phyloP scores from a whole-genome alignment of 139 green algal species.

The Dunaliella sp. region DNA sequence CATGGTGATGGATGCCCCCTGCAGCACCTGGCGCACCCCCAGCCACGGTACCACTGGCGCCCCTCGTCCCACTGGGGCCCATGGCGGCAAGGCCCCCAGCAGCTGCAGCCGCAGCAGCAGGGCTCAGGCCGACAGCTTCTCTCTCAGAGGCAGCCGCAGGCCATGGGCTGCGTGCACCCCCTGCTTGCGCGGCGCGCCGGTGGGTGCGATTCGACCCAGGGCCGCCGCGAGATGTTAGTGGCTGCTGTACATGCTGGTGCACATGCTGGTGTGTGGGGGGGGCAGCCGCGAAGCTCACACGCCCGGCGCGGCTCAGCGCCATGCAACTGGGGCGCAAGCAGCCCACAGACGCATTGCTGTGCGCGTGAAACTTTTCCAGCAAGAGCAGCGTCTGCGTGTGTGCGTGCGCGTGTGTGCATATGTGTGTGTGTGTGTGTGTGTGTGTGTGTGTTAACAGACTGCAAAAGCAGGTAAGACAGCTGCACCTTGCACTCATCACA shows the following conservation, averaged over 20 bases:
- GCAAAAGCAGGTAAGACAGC: no score
- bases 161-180: neutral
- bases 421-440: neutral
- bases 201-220: neutral
- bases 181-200: neutral
- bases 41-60: no score
- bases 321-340: constrained; percentile 23
- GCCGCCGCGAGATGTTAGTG: no score
- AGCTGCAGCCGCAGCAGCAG: no score
- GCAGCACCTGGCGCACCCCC: no score
- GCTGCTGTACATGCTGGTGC: neutral
- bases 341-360: neutral
- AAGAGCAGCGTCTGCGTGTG: constrained; percentile 4
- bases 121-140: no score
- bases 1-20: no score
- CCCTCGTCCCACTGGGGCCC: no score
- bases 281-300: constrained; percentile 18
- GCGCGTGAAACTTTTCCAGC: neutral
- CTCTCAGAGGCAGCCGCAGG: no score
- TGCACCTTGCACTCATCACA: no score
- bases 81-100: no score
- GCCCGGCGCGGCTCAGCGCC: constrained; percentile 32
- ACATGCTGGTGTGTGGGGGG: neutral
- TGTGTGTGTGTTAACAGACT: neutral
- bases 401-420: neutral